phyloP scores from a whole-genome alignment of 805 yeast genomes.

The Barnettozyma sucrosica region DNA sequence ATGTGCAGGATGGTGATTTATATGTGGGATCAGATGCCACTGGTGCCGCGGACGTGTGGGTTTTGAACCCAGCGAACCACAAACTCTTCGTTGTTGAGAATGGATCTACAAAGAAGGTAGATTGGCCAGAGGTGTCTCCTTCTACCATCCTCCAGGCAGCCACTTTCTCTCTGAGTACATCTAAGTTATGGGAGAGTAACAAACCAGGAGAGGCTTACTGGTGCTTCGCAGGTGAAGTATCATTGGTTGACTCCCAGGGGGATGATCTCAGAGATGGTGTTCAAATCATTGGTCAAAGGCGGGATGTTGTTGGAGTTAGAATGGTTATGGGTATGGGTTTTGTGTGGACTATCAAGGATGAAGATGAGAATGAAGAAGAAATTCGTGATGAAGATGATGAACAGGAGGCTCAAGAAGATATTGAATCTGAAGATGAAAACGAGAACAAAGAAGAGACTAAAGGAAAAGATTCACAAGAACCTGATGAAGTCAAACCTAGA shows the following conservation, averaged over 20 bases:
- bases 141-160: conserved; percentile 88
- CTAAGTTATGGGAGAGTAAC: conserved; percentile 79
- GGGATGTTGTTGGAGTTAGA: conserved; percentile 70
- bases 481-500: background rate
- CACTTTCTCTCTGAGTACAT: conserved; percentile 69
- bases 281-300: conserved; percentile 46
- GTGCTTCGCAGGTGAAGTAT: conserved; percentile 61
- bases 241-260: conserved; percentile 61
- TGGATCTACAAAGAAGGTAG: conserved; percentile 12
- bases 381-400: conserved; percentile 14
- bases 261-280: conserved; percentile 63
- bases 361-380: conserved; percentile 35
- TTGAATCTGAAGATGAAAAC: conserved; percentile 8
- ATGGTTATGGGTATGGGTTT: conserved; percentile 87
- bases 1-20: conserved; percentile 67
- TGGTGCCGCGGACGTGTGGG: conserved; percentile 68
- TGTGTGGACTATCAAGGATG: conserved; percentile 64
- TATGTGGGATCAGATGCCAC: conserved; percentile 71
- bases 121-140: conserved; percentile 73
- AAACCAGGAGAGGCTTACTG: conserved; percentile 74
- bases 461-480: background rate
- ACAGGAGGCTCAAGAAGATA: conserved; percentile 1
- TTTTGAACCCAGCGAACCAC: conserved; percentile 59
- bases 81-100: background rate
- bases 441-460: conserved; percentile 5